A percentile compares a stretch with the other conserved stretches of the same genome.
These are phyloP conservation scores for Macrolepiota fuliginosa DNA, from an alignment of 768 basidiomycete species.

Conservation along the genomic window DNA sequence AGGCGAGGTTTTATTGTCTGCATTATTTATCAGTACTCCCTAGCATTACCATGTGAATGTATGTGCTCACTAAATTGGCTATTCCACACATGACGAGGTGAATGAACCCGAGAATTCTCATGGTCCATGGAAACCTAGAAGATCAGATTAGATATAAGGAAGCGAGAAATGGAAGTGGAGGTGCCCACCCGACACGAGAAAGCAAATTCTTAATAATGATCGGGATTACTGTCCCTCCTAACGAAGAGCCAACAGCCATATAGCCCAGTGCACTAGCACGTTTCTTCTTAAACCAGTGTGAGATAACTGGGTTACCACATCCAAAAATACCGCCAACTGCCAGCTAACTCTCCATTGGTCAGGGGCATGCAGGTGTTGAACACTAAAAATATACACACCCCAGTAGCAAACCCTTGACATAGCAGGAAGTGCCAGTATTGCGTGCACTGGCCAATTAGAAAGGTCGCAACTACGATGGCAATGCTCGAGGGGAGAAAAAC, in stretches of 20 bases:
- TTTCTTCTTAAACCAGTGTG: slow-evolving; percentile 72
- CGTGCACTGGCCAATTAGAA: slow-evolving; percentile 59
- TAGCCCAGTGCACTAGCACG: slow-evolving; percentile 63
- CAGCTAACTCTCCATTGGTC: slow-evolving; percentile 23
- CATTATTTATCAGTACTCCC: not conserved
- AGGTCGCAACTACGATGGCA: slow-evolving; percentile 43
- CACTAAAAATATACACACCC: slow-evolving; percentile 28
- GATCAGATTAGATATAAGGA: not conserved
- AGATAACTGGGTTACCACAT: slow-evolving; percentile 53
- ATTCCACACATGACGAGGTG: slow-evolving; percentile 48
- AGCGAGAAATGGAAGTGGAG: not conserved
- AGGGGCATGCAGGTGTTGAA: not conserved
- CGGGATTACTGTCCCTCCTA: slow-evolving; percentile 70
- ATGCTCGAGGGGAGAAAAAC: slow-evolving; percentile 23
- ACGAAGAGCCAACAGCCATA: slow-evolving; percentile 61
- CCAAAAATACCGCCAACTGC: slow-evolving; percentile 61
- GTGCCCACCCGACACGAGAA: slow-evolving; percentile 38
- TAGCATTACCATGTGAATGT: no score
- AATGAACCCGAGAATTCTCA: slow-evolving; percentile 24
- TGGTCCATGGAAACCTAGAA: slow-evolving; percentile 73
- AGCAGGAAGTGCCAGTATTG: slow-evolving; percentile 67
- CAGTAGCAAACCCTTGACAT: slow-evolving; percentile 57
- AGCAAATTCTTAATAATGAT: slow-evolving; percentile 57
- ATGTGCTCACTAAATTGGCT: slow-evolving; percentile 45
- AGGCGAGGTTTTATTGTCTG: slow-evolving; percentile 30